Evolutionary conservation across 352 stramenopile genomes (phyloP).

Genomic region (Globisporangium paroecandrum): DNA sequence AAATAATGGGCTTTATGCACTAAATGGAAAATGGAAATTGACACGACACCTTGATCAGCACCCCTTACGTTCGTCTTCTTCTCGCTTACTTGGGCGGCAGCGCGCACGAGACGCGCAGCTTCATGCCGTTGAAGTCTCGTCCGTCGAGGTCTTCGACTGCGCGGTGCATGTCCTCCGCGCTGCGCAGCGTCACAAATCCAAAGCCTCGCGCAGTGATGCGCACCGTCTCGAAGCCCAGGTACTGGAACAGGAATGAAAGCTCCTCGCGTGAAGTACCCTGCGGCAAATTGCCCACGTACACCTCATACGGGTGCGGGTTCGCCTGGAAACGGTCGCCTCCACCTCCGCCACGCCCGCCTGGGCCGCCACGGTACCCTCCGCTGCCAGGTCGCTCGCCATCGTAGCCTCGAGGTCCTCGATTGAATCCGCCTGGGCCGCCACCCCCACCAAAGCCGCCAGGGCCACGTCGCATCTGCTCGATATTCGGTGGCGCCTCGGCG

Average conservation of each 20-base stretch:
- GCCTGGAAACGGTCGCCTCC: slow-evolving; percentile 40
- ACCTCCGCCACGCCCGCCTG: slow-evolving; percentile 25
- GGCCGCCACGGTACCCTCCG: slow-evolving; percentile 27
- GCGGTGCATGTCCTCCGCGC: slow-evolving; percentile 71
- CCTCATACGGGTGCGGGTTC: slow-evolving; percentile 65
- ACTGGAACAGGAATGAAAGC: slow-evolving; percentile 78
- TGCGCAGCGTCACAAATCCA: slow-evolving; percentile 80
- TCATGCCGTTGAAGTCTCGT: slow-evolving; percentile 78
- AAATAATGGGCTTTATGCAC: neutral
- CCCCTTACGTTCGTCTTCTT: neutral
- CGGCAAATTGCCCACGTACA: slow-evolving; percentile 83
- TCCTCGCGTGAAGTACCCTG: slow-evolving; percentile 77
- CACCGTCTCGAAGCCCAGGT: slow-evolving; percentile 76
- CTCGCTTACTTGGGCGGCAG: slow-evolving; percentile 39
- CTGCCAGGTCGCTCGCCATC: slow-evolving; percentile 35
- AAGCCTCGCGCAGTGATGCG: slow-evolving; percentile 82
- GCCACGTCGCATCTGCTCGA: slow-evolving; percentile 49
- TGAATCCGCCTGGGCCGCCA: slow-evolving; percentile 23
- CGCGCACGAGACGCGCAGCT: slow-evolving; percentile 62
- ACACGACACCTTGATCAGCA: neutral
- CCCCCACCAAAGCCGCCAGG: slow-evolving; percentile 27
- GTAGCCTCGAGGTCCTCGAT: slow-evolving; percentile 24
- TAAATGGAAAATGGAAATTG: neutral
- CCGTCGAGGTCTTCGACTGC: slow-evolving; percentile 78
- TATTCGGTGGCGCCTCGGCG: slow-evolving; percentile 62